Base-by-base conservation (phyloP, 2,329 filamentous ascomycete species). In the Colletotrichum kahawae region DNA sequence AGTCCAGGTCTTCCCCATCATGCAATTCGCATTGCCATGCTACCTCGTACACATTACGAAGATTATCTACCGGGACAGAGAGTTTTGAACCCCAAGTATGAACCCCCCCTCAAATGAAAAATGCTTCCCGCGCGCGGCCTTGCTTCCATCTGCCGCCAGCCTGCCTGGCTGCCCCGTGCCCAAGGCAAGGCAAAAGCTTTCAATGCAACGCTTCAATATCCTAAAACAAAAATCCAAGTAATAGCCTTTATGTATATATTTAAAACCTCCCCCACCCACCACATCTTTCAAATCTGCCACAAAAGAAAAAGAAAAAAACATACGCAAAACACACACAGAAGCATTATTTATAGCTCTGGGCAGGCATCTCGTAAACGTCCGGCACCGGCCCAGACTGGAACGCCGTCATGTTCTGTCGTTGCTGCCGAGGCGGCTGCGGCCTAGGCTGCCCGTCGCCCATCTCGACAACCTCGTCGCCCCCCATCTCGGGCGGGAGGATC, bases 351-450 rank as follows among this genome's bases (percentile, higher is more conserved):
- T 85, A 86, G 34, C 72, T 76, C 77, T 86, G 81, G 14, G 82
- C 78, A 4, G 85, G 83, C 85, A 87, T 87, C 80, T 87, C 85
- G 71, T 85, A 87, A 7, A 87, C 84, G 36, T 79, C 77, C 18
- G 68, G 59, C 36, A 78, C 77, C 2, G 83, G 83, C 2, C 82
- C 83, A 48, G 77, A 83, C 77, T 80, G 82, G 76, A 79, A 82
- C 77, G 68, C 79, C 34, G 83, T 78, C 57, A 82, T 85, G 7
- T 21, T 12, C 5, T 83, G 72, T 27, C n/a, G 56, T 12, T 65
- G 59, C 18, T 60, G 67, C 48, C 3, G 66, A 54, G 66, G 59
- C 67, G 43, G 62, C 69, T 31, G 64, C 64, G 75, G 72, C 27
- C 31, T 51, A 14, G 63, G 79, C 62, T 75, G 60, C 10, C 83